Evolutionary conservation across 352 stramenopile genomes (phyloP), one percentile per base, ranked within the genome.

Genomic region (Globisporangium cederbergense): DNA sequence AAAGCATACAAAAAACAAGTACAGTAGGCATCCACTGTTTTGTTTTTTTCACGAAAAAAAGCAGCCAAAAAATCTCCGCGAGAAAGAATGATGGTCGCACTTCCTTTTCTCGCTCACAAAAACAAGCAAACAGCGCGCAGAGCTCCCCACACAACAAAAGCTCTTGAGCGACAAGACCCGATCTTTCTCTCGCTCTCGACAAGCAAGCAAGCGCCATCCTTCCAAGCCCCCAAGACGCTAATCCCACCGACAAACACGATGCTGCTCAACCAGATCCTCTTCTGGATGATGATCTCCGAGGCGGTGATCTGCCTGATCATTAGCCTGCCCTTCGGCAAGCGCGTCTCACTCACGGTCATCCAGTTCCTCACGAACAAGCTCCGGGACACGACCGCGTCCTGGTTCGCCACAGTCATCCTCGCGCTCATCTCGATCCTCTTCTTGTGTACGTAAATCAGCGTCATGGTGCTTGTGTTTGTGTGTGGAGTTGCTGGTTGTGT

Each of bases 371-470:
- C 75, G 34, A 59, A 67, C 62, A 53, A 67, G 5, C 11, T 93
- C 34, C 70, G 79, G 34, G 71, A 86, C 67, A 87, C 83, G 36
- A 65, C 68, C 18, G 72, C 66, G 36, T 80, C 74, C 18, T 73
- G 74, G 16, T 64, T 83, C 46, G 81, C 72, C 28, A 83, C 66
- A 0, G 62, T 91, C 40, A 32, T 88, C 25, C 76, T 95, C 56
- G 72, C 79, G 8, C 34, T 95, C 32, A 74, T 95, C 47, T 67
- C 72, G 1, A 58, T 95, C 9, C 74, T 93, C 34, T 95, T 95
- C 63, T 16, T 91, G 18, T 90, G 86, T 95, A 80, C 30, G 84
- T 77, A 32, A 25, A 3, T 11, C 3, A 16, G 11, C 16, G 25
- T 42, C 7, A 11, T 40, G 34, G 34, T 40, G 34, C 34, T 40